Base-by-base conservation (phyloP, 2,329 filamentous ascomycete species). In the Hymenotorrendiella dingleyae region DNA sequence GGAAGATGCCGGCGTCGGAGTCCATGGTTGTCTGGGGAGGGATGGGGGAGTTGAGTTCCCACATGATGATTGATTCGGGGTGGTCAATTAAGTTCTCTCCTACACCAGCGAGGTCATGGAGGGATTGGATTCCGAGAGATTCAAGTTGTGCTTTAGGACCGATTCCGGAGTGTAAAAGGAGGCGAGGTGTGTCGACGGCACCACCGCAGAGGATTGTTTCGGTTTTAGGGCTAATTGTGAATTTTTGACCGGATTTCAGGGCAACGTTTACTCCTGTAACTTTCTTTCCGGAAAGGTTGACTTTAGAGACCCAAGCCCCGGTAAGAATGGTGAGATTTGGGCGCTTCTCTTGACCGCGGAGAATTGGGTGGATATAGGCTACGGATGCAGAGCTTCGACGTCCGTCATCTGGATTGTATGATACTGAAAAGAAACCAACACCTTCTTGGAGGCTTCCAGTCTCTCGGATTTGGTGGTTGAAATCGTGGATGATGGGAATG, bases 281-380 rank as follows among this genome's bases (percentile, higher is more conserved):
- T 39, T 73, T 76, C 58, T 81, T 77, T 53, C 76, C 76, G 40
- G 72, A 67, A 40, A 94, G 75, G 55, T 91, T 86, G 61, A 95
- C 68, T 64, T 82, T 86, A 62, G 79, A 85, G 47, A 94, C 89
- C 82, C 87, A 93, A 20, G 88, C 84, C 60, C 94, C 84, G 60
- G 88, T 94, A 46, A 95, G 72, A 47, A 95, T 74, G 27, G 86
- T 93, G 62, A 95, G 66, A 68, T 95, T 95, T 11, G 86, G 80
- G 43, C 86, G 75, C 63, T 81, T 78, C 72, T 94, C 87, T 36
- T 89, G 82, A 29, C 86, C 87, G 29, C 84, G 79, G 40, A 94
- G 76, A 58, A 94, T 89, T 26, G 89, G 89, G 67, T 95, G 89
- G 59, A 95, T 90, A 68, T 95, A 95, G 14, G 89, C 89, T 17